Evolutionary conservation across 371 early-diverging fungal species (phyloP).

Genomic region (Mucor velutinosus): DNA sequence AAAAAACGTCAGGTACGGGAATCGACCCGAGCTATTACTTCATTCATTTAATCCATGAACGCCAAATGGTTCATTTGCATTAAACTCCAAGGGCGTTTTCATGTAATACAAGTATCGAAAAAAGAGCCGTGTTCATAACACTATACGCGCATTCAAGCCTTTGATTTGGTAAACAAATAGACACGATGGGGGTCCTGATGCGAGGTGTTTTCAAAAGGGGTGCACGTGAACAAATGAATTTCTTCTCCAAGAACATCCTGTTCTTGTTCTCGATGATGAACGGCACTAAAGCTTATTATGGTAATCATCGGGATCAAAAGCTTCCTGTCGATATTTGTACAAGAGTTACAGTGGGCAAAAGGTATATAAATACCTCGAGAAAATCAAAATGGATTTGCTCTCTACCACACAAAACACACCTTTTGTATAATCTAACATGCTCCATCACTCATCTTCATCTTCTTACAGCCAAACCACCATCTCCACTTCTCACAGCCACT

Average conservation of each 20-base stretch:
- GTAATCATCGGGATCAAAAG: conserved; percentile 14
- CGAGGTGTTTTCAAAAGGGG: background rate
- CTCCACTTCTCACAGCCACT: background rate
- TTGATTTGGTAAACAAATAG: background rate
- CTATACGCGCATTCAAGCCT: background rate
- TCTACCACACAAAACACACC: background rate
- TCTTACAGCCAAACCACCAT: conserved; percentile 2
- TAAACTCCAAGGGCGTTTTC: background rate
- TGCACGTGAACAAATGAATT: background rate
- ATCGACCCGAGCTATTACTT: conserved; percentile 1
- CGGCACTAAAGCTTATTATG: conserved; percentile 4
- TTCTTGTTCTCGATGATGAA: background rate
- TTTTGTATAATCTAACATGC: conserved; percentile 11
- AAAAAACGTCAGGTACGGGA: conserved; percentile 1
- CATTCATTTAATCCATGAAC: background rate
- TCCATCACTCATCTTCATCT: conserved; percentile 17
- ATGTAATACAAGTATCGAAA: background rate
- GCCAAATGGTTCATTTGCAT: background rate
- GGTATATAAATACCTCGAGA: conserved; percentile 2
- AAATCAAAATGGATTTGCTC: background rate
- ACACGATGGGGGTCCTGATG: background rate
- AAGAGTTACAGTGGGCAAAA: background rate
- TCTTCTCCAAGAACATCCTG: background rate
- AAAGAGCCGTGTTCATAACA: background rate
- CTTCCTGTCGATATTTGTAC: conserved; percentile 15